phyloP scores from a whole-genome alignment of 495 filamentous ascomycete genomes.

The Tricharina praecox region DNA sequence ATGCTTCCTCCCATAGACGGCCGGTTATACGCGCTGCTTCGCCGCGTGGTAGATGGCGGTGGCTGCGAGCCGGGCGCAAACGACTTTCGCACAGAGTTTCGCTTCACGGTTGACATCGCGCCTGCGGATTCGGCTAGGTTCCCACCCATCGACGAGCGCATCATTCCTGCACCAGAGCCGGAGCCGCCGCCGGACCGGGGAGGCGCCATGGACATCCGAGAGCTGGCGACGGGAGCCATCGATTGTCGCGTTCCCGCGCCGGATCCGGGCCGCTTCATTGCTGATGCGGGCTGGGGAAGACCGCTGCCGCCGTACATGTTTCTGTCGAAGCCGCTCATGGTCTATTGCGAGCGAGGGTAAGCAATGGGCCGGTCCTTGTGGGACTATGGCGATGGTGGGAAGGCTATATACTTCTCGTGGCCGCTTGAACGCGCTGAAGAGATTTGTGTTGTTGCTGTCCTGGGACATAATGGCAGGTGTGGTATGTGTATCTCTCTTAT shows the following conservation, averaged over 20 bases:
- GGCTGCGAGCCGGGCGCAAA: conserved; percentile 47
- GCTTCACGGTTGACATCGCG: conserved; percentile 73
- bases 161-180: conserved; percentile 42
- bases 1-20: conserved; percentile 37
- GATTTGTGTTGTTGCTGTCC: conserved; percentile 30
- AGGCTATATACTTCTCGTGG: conserved; percentile 45
- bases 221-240: conserved; percentile 35
- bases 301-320: conserved; percentile 33
- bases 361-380: conserved; percentile 13
- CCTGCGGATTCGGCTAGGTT: conserved; percentile 36
- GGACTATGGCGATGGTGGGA: background rate
- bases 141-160: conserved; percentile 61
- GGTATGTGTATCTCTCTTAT: background rate
- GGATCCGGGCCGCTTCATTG: conserved; percentile 85
- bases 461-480: background rate
- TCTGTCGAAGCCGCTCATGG: background rate
- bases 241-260: conserved; percentile 33
- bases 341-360: background rate
- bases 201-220: conserved; percentile 68
- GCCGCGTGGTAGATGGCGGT: conserved; percentile 40
- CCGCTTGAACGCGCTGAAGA: conserved; percentile 48
- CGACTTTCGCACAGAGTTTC: conserved; percentile 63
- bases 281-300: conserved; percentile 80
- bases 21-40: conserved; percentile 73
- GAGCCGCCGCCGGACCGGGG: conserved; percentile 27